Evolutionary conservation across 768 basidiomycete species (phyloP), one percentile per base, ranked within the genome.

Genomic region (Trametes sanguinea): DNA sequence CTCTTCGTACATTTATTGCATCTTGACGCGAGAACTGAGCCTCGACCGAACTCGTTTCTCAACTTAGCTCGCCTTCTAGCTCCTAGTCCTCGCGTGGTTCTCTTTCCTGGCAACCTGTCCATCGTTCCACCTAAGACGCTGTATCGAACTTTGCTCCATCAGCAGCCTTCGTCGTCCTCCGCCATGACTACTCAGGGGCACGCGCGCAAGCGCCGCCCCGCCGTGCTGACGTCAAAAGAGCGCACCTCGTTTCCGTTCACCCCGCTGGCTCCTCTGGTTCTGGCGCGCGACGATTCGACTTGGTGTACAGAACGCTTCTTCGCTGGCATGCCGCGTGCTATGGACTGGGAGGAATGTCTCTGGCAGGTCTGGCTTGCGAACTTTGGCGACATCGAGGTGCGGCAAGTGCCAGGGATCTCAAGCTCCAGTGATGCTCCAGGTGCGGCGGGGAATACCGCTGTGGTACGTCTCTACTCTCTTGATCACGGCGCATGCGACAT

Each of bases 301-400:
- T 89, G 87, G 87, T 89, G 87, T 65, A 79, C 82, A 2, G 86
- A 88, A 60, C 79, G 85, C 40, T 75, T 81, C 58, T 82, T 84
- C 32, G 65, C 79, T 16, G 69, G 73, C 48, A 71, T 73, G 37
- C 78, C 81, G 6, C 83, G 85, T 22, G 61, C 66, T 1, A 71
- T 77, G 3, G 85, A 87, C 60, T 89, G 87, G 87, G 76, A 79
- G 37, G 84, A 86, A 60, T 89, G 87, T 69, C 71, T 88, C 13
- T 89, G 87, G 86, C 83, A 85, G 66, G 61, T 87, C 59, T 83
- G 82, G 76, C 76, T 88, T 30, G 81, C 85, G 57, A 80, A 76
- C 57, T 79, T 78, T 39, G 86, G 85, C 13, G 72, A 73, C 11
- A 70, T 76, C 6, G 68, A 63, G 9, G 71, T 70, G 22, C 70